A percentile compares a stretch with the other conserved stretches of the same genome.
These are phyloP conservation scores for Penicillium manginii DNA, from an alignment of 495 filamentous ascomycete species.

Conservation along the genomic window DNA sequence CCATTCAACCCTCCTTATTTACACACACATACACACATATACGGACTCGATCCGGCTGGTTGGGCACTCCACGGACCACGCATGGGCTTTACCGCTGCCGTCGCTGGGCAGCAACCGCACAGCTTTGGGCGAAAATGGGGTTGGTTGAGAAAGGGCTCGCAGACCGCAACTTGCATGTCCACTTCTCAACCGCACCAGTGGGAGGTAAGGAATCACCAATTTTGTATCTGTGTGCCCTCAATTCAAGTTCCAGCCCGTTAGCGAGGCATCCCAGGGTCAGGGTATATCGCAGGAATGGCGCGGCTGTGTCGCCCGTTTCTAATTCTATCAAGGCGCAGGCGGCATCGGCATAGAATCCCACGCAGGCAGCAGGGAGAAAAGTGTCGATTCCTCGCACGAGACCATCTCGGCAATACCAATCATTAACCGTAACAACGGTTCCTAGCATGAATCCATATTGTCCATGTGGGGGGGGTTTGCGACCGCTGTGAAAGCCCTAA, in stretches of 20 bases:
- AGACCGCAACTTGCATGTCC: slow-evolving; percentile 44
- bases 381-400: neutral
- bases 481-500: slow-evolving; percentile 14
- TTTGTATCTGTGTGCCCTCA: slow-evolving; percentile 13
- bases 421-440: neutral
- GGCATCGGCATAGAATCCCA: neutral
- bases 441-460: slow-evolving; percentile 1
- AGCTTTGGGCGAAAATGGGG: slow-evolving; percentile 26
- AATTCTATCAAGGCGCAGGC: slow-evolving; percentile 6
- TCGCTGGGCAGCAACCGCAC: slow-evolving; percentile 47
- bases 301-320: slow-evolving; percentile 3
- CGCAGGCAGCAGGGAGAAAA: neutral
- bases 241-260: slow-evolving; percentile 11
- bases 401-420: neutral
- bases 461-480: slow-evolving; percentile 1
- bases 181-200: slow-evolving; percentile 7
- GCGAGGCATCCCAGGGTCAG: slow-evolving; percentile 5
- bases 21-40: slow-evolving; percentile 13
- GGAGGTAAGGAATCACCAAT: slow-evolving; percentile 4
- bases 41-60: slow-evolving; percentile 25
- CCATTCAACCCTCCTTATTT: slow-evolving; percentile 5
- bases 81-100: slow-evolving; percentile 44
- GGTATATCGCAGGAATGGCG: slow-evolving; percentile 4
- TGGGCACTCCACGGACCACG: slow-evolving; percentile 38
- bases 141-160: slow-evolving; percentile 25